Evolutionary conservation across 2,329 filamentous ascomycete species (phyloP).

Genomic region (Tolypocladium amazonense): DNA sequence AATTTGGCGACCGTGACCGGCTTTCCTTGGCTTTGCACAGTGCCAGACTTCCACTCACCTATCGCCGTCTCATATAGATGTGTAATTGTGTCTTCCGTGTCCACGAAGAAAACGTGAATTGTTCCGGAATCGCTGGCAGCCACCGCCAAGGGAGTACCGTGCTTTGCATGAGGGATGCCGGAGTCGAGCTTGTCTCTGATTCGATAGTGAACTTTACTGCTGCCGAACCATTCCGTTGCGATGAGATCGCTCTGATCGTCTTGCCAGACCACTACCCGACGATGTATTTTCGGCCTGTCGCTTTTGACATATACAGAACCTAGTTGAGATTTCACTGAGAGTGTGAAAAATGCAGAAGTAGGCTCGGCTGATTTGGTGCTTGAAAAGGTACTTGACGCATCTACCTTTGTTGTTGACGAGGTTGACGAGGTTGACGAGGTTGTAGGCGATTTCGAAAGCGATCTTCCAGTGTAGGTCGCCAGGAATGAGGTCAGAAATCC

Average conservation of each 20-base stretch:
- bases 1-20: slow-evolving; percentile 1
- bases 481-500: not conserved
- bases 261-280: slow-evolving; percentile 11
- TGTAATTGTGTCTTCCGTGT: slow-evolving; percentile 4
- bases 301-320: slow-evolving; percentile 5
- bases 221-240: slow-evolving; percentile 5
- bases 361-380: not conserved
- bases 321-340: slow-evolving; percentile 8
- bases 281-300: not conserved
- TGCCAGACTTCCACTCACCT: slow-evolving; percentile 8
- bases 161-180: slow-evolving; percentile 2
- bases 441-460: not conserved
- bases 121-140: slow-evolving; percentile 6
- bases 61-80: slow-evolving; percentile 5
- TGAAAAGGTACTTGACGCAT: not conserved
- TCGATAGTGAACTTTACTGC: slow-evolving; percentile 1
- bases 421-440: not conserved
- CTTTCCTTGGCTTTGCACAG: not conserved
- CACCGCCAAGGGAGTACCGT: slow-evolving; percentile 10
- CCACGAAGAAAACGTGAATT: slow-evolving; percentile 13
- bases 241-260: slow-evolving; percentile 10
- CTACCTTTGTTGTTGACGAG: not conserved
- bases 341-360: slow-evolving; percentile 3
- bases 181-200: slow-evolving; percentile 5
- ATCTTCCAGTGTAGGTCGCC: not conserved